phyloP scores from a whole-genome alignment of 1,284 basidiomycete species.

The Boletus sp. region DNA sequence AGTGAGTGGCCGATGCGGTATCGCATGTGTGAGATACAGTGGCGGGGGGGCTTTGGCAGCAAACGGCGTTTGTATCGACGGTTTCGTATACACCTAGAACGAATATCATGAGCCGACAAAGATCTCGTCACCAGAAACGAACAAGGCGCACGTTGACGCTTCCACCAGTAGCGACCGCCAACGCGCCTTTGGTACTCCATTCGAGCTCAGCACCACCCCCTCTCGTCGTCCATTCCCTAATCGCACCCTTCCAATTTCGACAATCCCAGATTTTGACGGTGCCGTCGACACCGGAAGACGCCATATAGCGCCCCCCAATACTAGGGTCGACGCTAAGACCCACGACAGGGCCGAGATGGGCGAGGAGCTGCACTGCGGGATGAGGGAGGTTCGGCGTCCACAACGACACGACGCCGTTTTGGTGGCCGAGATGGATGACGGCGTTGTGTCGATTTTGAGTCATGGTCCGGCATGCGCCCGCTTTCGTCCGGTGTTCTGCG shows the following conservation, averaged over 20 bases:
- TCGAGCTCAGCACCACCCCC: conserved; percentile 61
- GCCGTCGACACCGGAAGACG: conserved; percentile 86
- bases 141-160: conserved; percentile 66
- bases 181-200: conserved; percentile 78
- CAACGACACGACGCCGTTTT: conserved; percentile 87
- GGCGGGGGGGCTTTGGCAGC: conserved; percentile 57
- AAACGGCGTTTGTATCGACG: conserved; percentile 57
- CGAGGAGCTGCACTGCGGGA: conserved; percentile 87
- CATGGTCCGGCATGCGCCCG: conserved; percentile 85
- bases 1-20: conserved; percentile 64
- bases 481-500: conserved; percentile 85
- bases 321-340: conserved; percentile 83
- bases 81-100: conserved; percentile 62
- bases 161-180: conserved; percentile 80
- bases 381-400: conserved; percentile 95
- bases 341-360: conserved; percentile 86
- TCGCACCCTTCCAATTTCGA: conserved; percentile 87
- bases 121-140: not conserved
- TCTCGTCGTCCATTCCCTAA: conserved; percentile 77
- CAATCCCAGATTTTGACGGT: conserved; percentile 95
- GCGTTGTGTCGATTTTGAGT: conserved; percentile 90
- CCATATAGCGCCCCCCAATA: conserved; percentile 84
- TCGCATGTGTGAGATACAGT: conserved; percentile 81
- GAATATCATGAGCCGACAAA: not conserved
- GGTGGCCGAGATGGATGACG: conserved; percentile 91